phyloP scores from a whole-genome alignment of 805 yeast genomes.

The Isabelozyma pseudorhagii region DNA sequence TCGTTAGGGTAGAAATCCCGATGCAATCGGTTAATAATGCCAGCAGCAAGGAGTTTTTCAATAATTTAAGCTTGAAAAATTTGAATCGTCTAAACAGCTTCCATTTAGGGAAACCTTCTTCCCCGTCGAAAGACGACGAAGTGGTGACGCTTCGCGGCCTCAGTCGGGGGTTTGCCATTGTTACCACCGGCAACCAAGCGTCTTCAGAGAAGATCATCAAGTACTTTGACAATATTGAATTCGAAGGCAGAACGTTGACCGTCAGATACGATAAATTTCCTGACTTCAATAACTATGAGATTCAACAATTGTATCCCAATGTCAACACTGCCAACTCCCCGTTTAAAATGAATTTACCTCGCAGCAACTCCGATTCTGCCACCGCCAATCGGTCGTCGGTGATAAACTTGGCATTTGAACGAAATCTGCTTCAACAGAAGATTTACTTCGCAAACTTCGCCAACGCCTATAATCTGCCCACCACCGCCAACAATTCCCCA shows the following conservation, averaged over 20 bases:
- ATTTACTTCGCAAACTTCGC: neutral
- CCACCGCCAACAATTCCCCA: neutral
- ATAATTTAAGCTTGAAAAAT: neutral
- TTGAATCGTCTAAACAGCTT: conserved; percentile 3
- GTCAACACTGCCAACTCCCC: neutral
- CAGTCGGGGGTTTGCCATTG: conserved; percentile 64
- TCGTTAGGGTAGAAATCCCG: conserved; percentile 41
- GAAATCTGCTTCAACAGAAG: conserved; percentile 29
- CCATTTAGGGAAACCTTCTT: conserved; percentile 3
- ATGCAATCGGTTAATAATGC: conserved; percentile 20
- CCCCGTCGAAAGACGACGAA: neutral
- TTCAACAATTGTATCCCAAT: conserved; percentile 19
- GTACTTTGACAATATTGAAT: conserved; percentile 48
- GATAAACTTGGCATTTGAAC: conserved; percentile 25
- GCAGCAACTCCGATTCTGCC: neutral
- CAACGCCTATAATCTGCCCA: neutral
- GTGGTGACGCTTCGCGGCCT: conserved; percentile 1
- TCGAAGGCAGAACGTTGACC: conserved; percentile 58
- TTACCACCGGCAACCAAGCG: conserved; percentile 43
- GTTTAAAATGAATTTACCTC: neutral
- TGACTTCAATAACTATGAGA: conserved; percentile 27
- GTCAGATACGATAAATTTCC: conserved; percentile 61
- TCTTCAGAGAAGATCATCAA: conserved; percentile 50
- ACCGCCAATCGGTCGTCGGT: neutral
- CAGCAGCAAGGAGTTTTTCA: neutral